Evolutionary conservation across 2,329 filamentous ascomycete species (phyloP), one percentile per base, ranked within the genome.

Genomic region (Phyllosticta citribraziliensis): DNA sequence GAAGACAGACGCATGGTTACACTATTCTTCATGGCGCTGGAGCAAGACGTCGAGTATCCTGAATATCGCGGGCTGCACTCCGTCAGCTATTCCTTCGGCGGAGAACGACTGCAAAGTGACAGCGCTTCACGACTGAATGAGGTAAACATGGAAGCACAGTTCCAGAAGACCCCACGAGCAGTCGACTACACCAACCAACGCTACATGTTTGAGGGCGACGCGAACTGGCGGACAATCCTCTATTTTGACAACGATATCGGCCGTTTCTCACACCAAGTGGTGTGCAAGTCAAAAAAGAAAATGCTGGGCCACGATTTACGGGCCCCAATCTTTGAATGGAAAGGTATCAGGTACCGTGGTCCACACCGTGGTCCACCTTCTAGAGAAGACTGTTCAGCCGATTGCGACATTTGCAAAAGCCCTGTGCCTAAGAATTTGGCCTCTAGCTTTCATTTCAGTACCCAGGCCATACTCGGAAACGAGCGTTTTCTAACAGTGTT

Each of bases 401-500:
- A 40, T 5, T 47, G 40, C 40, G 17, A n/a, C 14, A 47, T 47
- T 47, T 47, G 40, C 14, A n/a, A 8, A n/a, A n/a, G 40, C 40
- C 40, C 17, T 47, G 12, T 5, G 17, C 40, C n/a, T n/a, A 4
- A n/a, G 5, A 11, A 14, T 1, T 40, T 40, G 35, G 35, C 2
- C 35, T 40, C 17, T 12, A 14, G 8, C 6, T 6, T 5, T 8
- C 2, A 30, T 8, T 6, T 8, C 8, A 3, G 27, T 2, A 12
- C 17, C 12, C 9, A 11, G 33, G 4, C 19, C 2, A n/a, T 60
- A 6, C 22, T 60, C 11, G 59, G 59, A 1, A 57, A 63, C 57
- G 63, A 63, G 35, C 53, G 54, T 30, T 63, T 61, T 10, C 12
- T 64, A 8, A 58, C 61, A 12, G 35, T 56, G 11, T 40, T 61